These are phyloP conservation scores for Cadophora sp. DNA, from an alignment of 2,329 filamentous ascomycete species.

Conservation along the genomic window DNA sequence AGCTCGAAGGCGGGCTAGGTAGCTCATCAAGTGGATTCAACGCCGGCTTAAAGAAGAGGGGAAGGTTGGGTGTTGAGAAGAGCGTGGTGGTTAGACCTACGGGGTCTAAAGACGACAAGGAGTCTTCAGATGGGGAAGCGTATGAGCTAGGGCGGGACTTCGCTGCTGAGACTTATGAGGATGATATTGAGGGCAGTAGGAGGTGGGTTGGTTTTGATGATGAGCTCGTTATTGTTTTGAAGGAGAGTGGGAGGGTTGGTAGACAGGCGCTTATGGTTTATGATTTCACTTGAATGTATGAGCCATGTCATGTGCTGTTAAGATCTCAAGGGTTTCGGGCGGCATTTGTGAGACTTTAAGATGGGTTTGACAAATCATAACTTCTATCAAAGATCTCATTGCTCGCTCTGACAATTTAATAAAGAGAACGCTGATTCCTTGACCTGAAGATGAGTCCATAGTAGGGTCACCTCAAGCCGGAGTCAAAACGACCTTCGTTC, in stretches of 20 bases:
- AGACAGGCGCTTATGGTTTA: constrained; percentile 70
- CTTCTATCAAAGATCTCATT: too few species aligned
- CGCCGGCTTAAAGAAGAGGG: constrained; percentile 35
- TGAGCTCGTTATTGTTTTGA: constrained; percentile 71
- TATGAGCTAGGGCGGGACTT: background rate
- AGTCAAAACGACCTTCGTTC: too few species aligned
- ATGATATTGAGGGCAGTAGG: constrained; percentile 32
- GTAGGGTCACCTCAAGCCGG: too few species aligned
- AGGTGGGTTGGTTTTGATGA: constrained; percentile 76
- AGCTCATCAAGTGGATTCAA: constrained; percentile 32
- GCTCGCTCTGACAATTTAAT: too few species aligned
- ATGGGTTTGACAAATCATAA: too few species aligned
- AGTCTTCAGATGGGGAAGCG: background rate
- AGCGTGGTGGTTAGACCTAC: constrained; percentile 8
- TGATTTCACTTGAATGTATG: constrained; percentile 64
- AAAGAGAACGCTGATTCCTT: too few species aligned
- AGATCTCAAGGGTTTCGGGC: too few species aligned
- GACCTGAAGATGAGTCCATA: too few species aligned
- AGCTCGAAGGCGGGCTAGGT: constrained; percentile 64
- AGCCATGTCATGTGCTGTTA: too few species aligned
- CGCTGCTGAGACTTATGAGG: constrained; percentile 14
- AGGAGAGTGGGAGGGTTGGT: constrained; percentile 61
- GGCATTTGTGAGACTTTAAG: too few species aligned
- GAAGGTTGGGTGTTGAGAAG: constrained; percentile 11
- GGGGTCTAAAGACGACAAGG: background rate